Base-by-base conservation (phyloP, 139 green algal genomes). In the Chlorella vulgaris region DNA sequence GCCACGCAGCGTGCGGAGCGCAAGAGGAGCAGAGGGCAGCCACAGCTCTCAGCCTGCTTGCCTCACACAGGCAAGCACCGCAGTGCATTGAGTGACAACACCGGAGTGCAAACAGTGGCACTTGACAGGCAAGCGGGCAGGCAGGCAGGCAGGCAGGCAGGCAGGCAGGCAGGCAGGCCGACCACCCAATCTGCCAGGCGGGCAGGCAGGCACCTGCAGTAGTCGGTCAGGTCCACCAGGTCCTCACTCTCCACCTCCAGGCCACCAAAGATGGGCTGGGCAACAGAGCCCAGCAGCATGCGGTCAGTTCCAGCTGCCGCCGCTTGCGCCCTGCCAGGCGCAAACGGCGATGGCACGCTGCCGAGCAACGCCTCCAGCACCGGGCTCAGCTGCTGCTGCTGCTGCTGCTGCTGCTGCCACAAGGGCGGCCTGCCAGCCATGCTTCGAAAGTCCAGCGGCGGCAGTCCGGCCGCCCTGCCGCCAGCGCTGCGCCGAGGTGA, bases 201-300 rank as follows among this genome's bases (percentile, higher is more conserved):
- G n/a, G n/a, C n/a, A n/a, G n/a, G n/a, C n/a, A n/a, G n/a, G 4
- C 73, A 79, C 73, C 73, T 79, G 73, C 35, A 53, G 73, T 28
- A 79, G 10, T 63, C 58, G 13, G 33, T 36, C 38, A 79, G 73
- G 73, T 79, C 73, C 4, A 38, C 73, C 31, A 79, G 51, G 73
- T 79, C 73, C 7, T n/a, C n/a, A n/a, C n/a, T n/a, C n/a, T 78
- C 71, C 1, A 33, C 71, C 29, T 50, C 53, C 71, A 78, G 71
- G 42, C 61, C 69, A 28, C 13, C 28, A 39, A 24, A 29, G 28
- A 69, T n/a, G n/a, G 65, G 33, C 19, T 24, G 60, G 36, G 50
- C 50, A 1, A 31, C 21, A 38, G 60, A 36, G 18, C 28, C 31
- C 6, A 35, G n/a, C 15, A 29, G 28, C 10, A 28, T 28, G 1